A percentile compares a stretch with the other conserved stretches of the same genome.
These are phyloP conservation scores for Rauvolfia tetraphylla DNA, from an alignment of 257 asterid genomes.

Conservation along the genomic window DNA sequence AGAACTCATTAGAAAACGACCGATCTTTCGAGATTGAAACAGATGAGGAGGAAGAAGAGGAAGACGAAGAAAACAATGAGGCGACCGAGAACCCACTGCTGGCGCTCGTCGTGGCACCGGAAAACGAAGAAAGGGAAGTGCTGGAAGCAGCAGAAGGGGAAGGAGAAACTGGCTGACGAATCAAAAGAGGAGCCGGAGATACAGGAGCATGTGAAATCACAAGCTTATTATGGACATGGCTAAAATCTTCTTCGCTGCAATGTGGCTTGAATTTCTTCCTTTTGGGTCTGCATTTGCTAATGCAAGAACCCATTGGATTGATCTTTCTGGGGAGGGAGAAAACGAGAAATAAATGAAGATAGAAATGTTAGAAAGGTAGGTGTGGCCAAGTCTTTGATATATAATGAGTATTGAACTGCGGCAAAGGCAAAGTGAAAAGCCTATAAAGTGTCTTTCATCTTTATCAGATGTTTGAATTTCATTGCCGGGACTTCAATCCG, in stretches of 20 bases:
- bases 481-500: background rate
- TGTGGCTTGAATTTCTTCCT: background rate
- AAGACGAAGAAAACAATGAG: constrained; percentile 17
- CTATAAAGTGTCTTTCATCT: background rate
- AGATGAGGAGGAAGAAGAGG: constrained; percentile 32
- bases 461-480: background rate
- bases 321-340: background rate
- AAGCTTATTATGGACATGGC: background rate
- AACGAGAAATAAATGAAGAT: too few relatives aligned
- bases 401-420: background rate
- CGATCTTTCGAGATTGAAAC: constrained; percentile 40
- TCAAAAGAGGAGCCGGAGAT: constrained; percentile 21
- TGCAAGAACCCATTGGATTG: background rate
- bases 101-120: constrained; percentile 26
- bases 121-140: constrained; percentile 40
- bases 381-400: too few relatives aligned
- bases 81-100: constrained; percentile 26
- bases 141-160: constrained; percentile 39
- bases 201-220: constrained; percentile 29
- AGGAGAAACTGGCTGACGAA: constrained; percentile 37
- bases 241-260: background rate
- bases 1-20: constrained; percentile 59
- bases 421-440: background rate
- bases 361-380: too few relatives aligned
- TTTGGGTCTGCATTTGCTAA: background rate